A percentile compares a stretch with the other conserved stretches of the same genome.
Evolutionary conservation across 2,329 filamentous ascomycete genomes (phyloP).

Genomic region (Ophiocordyceps camponoti-saundersi): DNA sequence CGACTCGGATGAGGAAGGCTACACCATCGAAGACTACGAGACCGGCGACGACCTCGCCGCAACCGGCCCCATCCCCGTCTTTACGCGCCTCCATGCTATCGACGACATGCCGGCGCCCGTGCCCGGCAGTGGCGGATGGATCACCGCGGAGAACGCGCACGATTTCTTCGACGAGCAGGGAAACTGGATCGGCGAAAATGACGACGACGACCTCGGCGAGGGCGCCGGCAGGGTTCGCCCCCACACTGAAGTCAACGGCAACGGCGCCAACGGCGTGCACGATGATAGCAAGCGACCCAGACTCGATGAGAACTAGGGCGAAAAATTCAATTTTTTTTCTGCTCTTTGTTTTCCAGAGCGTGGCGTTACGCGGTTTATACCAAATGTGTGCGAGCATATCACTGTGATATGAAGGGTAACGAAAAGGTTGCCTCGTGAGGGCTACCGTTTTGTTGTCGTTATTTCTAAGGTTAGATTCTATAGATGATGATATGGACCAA

Average conservation of each 20-base stretch:
- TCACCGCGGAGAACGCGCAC: constrained; percentile 80
- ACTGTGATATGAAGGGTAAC: not conserved
- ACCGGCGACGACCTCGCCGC: constrained; percentile 26
- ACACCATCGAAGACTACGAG: constrained; percentile 38
- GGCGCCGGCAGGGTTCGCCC: constrained; percentile 40
- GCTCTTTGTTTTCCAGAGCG: not conserved
- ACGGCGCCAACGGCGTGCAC: constrained; percentile 17
- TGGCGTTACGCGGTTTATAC: constrained; percentile 7
- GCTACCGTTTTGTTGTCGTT: not conserved
- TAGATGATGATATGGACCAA: not conserved
- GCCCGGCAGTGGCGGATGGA: constrained; percentile 64
- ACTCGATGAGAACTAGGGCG: constrained; percentile 19
- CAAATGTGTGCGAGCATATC: not conserved
- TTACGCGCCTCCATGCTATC: constrained; percentile 23
- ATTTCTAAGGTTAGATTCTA: not conserved
- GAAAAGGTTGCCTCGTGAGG: no score
- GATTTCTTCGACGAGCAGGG: constrained; percentile 70
- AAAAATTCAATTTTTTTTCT: not conserved
- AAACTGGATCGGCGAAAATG: constrained; percentile 46
- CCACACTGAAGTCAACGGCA: constrained; percentile 32
- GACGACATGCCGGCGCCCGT: constrained; percentile 47
- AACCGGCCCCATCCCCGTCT: constrained; percentile 38
- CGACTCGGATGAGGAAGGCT: constrained; percentile 18
- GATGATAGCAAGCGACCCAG: constrained; percentile 33
- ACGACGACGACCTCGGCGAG: constrained; percentile 35